Percentiles rank a stretch among this genome's conserved stretches.
Evolutionary conservation across 495 filamentous ascomycete genomes (phyloP).

Genomic region (Rostrohypoxylon terebratum): DNA sequence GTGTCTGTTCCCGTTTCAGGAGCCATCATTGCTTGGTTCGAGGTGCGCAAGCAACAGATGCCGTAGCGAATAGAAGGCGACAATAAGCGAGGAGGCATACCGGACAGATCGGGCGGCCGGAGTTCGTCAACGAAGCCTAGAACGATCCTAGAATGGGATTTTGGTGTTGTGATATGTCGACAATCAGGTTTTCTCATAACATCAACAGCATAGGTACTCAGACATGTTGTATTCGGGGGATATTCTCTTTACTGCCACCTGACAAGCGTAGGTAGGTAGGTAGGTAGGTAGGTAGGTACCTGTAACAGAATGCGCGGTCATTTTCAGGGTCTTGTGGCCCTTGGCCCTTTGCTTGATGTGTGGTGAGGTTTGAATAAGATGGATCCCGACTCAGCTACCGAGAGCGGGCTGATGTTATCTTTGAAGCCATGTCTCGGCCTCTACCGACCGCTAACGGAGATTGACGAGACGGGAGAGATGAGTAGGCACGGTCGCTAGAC

Average conservation of each 20-base stretch:
- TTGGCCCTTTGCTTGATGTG: constrained; percentile 9
- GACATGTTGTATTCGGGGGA: constrained; percentile 3
- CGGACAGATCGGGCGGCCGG: constrained; percentile 27
- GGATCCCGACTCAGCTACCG: constrained; percentile 8
- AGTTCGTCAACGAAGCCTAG: constrained; percentile 6
- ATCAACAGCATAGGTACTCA: background rate
- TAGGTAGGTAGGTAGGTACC: too few relatives aligned
- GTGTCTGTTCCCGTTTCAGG: constrained; percentile 11
- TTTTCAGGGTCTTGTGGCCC: constrained; percentile 21
- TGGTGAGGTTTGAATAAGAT: constrained; percentile 30
- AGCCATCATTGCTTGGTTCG: background rate
- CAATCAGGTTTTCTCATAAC: constrained; percentile 7
- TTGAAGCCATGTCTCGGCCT: constrained; percentile 22
- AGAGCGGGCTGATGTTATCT: background rate
- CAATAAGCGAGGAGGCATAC: constrained; percentile 5
- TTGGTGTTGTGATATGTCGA: constrained; percentile 14
- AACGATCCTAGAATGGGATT: constrained; percentile 24
- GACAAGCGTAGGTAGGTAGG: too few relatives aligned
- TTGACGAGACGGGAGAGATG: too few relatives aligned
- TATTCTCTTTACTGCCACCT: background rate
- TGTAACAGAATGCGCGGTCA: background rate
- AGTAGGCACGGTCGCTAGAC: background rate
- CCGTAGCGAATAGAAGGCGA: constrained; percentile 15
- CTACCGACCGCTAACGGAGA: constrained; percentile 14
- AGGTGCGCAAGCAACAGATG: background rate